Evolutionary conservation across 2,329 filamentous ascomycete species (phyloP).

Genomic region (Graphium sp.): DNA sequence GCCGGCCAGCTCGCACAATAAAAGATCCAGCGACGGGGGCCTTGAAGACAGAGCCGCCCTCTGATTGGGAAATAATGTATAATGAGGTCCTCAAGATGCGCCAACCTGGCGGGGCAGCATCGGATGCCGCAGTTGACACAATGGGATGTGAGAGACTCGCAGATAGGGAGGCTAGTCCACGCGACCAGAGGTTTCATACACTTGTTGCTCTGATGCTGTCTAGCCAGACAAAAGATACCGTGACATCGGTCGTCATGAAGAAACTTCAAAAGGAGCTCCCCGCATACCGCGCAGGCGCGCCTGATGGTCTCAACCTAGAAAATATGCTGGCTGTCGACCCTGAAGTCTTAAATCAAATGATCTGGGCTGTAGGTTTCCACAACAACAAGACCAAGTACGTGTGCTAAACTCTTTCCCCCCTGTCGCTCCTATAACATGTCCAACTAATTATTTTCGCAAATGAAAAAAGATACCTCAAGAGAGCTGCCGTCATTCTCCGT

Average conservation of each 20-base stretch:
- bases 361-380: constrained; percentile 78
- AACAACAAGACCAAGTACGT: constrained; percentile 76
- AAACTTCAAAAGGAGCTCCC: constrained; percentile 60
- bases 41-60: constrained; percentile 37
- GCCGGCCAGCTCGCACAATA: constrained; percentile 29
- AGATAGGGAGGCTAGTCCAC: constrained; percentile 25
- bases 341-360: constrained; percentile 50
- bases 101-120: constrained; percentile 29
- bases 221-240: constrained; percentile 85
- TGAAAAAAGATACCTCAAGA: constrained; percentile 43
- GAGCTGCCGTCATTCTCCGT: constrained; percentile 53
- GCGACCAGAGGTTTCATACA: constrained; percentile 64
- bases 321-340: constrained; percentile 62
- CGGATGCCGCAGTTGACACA: constrained; percentile 81
- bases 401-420: background rate
- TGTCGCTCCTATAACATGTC: background rate
- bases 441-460: background rate
- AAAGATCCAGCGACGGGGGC: constrained; percentile 21
- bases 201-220: constrained; percentile 80
- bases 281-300: constrained; percentile 24
- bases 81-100: constrained; percentile 63
- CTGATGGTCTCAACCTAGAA: constrained; percentile 49
- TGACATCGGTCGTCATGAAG: constrained; percentile 70
- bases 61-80: constrained; percentile 77
- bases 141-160: constrained; percentile 86